Base-by-base conservation (phyloP, 306 rosid genomes). In the Heteromeles arbutifolia region DNA sequence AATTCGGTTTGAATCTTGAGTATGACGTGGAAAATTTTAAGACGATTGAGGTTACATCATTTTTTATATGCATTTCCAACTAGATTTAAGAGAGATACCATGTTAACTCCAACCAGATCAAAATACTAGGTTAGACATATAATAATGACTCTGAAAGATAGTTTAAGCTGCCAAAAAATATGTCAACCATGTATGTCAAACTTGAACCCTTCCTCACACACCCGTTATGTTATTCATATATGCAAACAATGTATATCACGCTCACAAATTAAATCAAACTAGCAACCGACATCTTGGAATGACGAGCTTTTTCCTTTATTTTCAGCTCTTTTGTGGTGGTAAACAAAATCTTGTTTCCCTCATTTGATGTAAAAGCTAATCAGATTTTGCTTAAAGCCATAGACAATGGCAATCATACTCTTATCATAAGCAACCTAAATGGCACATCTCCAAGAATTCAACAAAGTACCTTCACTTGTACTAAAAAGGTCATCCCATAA, bases 351-450 rank as follows among this genome's bases (percentile, higher is more conserved):
- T 58, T 37, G n/a, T 37, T n/a, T 24, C 74, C 28, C 32, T 43
- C 37, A 54, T 43, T 22, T 52, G 57, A 21, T 14, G 24, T 4
- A n/a, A 54, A 56, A 8, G 26, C 22, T 11, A n/a, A 12, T 50
- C 21, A 3, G 62, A 56, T 56, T 56, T 56, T 56, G 62, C 82
- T 80, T 80, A 67, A 22, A 64, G 62, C 53, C 77, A 80, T 24
- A 68, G 70, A 69, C 37, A 69, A 25, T 50, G 69, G 78, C 84
- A 81, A 83, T 90, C 74, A 85, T 83, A 82, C 79, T 72, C 79
- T 73, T 70, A 89, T 83, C 82, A 87, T 80, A 74, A 45, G 71
- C 28, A 66, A 26, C 77, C 73, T 79, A 58, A 59, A 25, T 24
- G 32, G 3, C 17, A 24, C 13, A 58, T 5, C 39, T 62, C 15